Evolutionary conservation across 1,139 yeast species (phyloP), one percentile per base, ranked within the genome.

Genomic region (Lodderomyces parapsilosis): DNA sequence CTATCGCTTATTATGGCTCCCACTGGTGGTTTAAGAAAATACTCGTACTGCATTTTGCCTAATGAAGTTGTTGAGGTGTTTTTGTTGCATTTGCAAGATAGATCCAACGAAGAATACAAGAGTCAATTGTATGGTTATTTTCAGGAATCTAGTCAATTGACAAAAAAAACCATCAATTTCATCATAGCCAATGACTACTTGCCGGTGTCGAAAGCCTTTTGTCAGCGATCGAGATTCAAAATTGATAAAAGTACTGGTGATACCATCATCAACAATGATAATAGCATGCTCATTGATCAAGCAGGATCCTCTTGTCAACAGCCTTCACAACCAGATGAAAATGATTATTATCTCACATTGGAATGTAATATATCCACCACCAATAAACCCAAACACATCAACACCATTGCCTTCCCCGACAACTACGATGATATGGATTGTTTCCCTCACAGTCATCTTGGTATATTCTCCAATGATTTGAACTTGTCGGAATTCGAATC

Each of bases 111-210:
- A 15, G 44, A 49, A 1, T 52, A 64, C 22, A 60, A 52, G 49
- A 33, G 49, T 15, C 51, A 50, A 30, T 53, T 63, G 23, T 58
- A 57, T 30, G 57, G 60, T 4, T 58, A 63, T 49, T 68, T 62
- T 39, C 51, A 50, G 22, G 47, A 51, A n/a, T 49, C 60, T 17
- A 57, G 63, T 36, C 62, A 73, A 40, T 58, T 80, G 50, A 74
- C 80, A n/a, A 77, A 71, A 53, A 52, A 74, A 20, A 66, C 83
- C 3, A 51, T 79, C 7, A 81, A 80, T 49, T 75, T 81, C 66
- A 62, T 82, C 13, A 59, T 76, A 24, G 65, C 76, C 13, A 74
- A 74, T 50, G 62, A 68, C 35, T 68, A 73, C 51, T 70, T 68
- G 57, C 89, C 80, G 18, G 67, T 59, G 43, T 63, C 54, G 62